Base-by-base conservation (phyloP, 371 early-diverging fungal genomes). In the Syncephalastrum monosporum region DNA sequence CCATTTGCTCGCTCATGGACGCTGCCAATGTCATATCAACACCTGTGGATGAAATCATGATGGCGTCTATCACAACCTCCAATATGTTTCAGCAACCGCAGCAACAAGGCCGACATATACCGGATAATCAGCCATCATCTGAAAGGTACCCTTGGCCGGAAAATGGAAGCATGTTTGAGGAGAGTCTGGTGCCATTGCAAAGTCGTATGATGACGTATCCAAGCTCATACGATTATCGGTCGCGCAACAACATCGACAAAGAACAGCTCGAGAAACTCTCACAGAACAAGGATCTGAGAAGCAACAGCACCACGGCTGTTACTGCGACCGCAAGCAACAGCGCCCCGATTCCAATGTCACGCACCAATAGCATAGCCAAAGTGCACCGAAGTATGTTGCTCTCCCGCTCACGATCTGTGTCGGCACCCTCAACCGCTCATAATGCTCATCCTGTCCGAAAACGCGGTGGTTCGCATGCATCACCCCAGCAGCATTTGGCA, bases 211-310 rank as follows among this genome's bases (percentile, higher is more conserved):
- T 52, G 45, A 42, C 38, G 2, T 49, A 49, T 17, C 57, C 57
- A 4, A 50, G 38, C 47, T 43, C 23, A 42, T n/a, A 44, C 33
- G 38, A 33, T 10, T 33, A 33, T 10, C 38, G 38, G 12, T 33
- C 38, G 10, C 59, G 63, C 12, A 57, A 57, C 16, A 54, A 62
- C 27, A 62, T 62, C 53, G 63, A 62, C 45, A 52, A 54, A 2
- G 63, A 62, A 42, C 63, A 62, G 33, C 49, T 62, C 14, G 53
- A 62, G 24, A 62, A 62, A 45, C 42, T 62, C 6, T 57, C 63
- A 13, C 53, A 29, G 27, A 56, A 57, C 50, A 57, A 57, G 17
- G 53, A 62, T 57, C 51, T 57, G 2, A 45, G 52, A n/a, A 38
- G 38, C 42, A 45, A 47, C 10, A 52, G 12, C 5, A 15, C 25